These are phyloP conservation scores for Ramaria sp. DNA, from an alignment of 768 basidiomycete species.

Conservation along the genomic window DNA sequence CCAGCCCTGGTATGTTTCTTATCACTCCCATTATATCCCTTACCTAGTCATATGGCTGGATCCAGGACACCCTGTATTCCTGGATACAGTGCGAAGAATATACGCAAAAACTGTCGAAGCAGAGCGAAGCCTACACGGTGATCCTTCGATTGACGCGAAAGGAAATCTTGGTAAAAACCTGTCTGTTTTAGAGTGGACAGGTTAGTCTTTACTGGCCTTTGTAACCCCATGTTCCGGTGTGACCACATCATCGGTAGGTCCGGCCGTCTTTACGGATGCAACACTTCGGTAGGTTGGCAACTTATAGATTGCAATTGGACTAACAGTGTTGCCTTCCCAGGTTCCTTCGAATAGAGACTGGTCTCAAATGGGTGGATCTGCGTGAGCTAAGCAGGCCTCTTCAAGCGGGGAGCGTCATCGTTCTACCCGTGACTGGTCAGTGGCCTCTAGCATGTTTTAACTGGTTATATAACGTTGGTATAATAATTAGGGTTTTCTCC, in stretches of 20 bases:
- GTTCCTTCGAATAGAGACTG: conserved; percentile 24
- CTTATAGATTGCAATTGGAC: not conserved
- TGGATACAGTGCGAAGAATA: conserved; percentile 28
- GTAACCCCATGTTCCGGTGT: not conserved
- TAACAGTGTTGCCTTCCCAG: conserved; percentile 10
- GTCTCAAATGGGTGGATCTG: conserved; percentile 25
- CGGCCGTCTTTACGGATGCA: conserved; percentile 13
- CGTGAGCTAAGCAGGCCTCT: conserved; percentile 19
- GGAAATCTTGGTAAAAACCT: not conserved
- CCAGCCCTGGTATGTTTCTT: conserved; percentile 15
- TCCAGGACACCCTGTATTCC: conserved; percentile 26
- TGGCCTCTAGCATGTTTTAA: not conserved
- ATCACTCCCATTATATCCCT: not conserved
- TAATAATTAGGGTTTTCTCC: conserved; percentile 19
- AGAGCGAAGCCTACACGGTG: conserved; percentile 15
- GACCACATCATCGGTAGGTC: not conserved
- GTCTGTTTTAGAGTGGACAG: conserved; percentile 33
- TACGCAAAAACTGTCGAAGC: conserved; percentile 17
- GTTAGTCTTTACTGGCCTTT: conserved; percentile 17
- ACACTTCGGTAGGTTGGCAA: conserved; percentile 4
- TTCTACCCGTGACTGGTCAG: conserved; percentile 25
- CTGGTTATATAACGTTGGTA: not conserved
- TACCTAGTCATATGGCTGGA: not conserved
- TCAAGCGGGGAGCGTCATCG: conserved; percentile 24
- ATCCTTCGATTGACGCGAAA: not conserved